phyloP scores from a whole-genome alignment of 176 grass and related monocot species.

The Thinopyrum elongatum region DNA sequence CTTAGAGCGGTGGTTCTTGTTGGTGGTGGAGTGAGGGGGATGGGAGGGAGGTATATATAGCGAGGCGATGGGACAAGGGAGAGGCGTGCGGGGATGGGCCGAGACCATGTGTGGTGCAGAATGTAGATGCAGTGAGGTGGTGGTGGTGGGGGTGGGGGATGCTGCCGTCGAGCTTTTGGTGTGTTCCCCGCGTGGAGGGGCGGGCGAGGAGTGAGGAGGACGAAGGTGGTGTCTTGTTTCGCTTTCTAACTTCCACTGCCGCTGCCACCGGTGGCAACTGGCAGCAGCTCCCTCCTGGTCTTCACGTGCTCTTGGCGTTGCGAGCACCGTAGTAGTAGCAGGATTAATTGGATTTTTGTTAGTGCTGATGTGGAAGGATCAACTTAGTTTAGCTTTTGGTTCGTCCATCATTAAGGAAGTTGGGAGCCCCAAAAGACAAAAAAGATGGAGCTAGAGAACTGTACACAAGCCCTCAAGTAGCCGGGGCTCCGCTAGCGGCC shows the following conservation, averaged over 20 bases:
- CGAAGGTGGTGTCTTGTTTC: neutral
- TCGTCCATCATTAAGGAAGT: too few species aligned
- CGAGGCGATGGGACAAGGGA: neutral
- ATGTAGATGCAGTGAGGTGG: slow-evolving; percentile 9
- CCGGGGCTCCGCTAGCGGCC: too few species aligned
- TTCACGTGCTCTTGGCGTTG: neutral
- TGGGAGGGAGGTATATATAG: slow-evolving; percentile 8
- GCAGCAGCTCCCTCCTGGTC: neutral
- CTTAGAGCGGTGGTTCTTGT: neutral
- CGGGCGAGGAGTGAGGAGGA: neutral
- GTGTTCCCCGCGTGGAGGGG: slow-evolving; percentile 1
- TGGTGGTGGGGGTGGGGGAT: neutral
- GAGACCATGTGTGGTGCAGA: neutral
- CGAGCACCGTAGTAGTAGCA: too few species aligned
- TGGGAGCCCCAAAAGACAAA: too few species aligned
- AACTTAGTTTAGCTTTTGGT: neutral
- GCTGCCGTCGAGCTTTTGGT: slow-evolving; percentile 16
- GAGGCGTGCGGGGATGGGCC: slow-evolving; percentile 4
- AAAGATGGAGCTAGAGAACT: too few species aligned
- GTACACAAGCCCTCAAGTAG: too few species aligned
- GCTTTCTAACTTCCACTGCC: slow-evolving; percentile 8
- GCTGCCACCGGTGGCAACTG: neutral
- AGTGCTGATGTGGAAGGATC: neutral
- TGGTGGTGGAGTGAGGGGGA: neutral
- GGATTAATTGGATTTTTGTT: neutral